These are phyloP conservation scores for Phaseolus coccineus DNA, from an alignment of 331 rosid species.

Conservation along the genomic window DNA sequence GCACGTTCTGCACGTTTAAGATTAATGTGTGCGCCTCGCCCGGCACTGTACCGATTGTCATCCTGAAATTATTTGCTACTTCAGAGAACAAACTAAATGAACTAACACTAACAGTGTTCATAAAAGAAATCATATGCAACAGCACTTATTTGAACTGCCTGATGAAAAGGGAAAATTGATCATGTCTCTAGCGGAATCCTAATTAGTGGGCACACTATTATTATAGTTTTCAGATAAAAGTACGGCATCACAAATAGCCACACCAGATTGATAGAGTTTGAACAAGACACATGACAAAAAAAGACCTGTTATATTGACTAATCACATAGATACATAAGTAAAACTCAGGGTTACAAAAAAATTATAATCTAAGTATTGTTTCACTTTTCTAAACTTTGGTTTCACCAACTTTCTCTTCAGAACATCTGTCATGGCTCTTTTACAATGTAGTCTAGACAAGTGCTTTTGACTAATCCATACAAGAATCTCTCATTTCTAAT, in stretches of 20 bases:
- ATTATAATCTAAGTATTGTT: not conserved
- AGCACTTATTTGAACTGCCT: slow-evolving; percentile 3
- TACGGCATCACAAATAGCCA: not conserved
- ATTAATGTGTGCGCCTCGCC: slow-evolving; percentile 92
- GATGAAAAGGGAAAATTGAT: not conserved
- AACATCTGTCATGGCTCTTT: not conserved
- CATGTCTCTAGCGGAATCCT: not conserved
- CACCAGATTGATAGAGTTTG: slow-evolving; percentile 14
- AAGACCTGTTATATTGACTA: not conserved
- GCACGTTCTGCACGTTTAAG: slow-evolving; percentile 98
- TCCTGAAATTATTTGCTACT: slow-evolving; percentile 65
- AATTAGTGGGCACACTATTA: not conserved
- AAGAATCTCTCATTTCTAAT: not conserved
- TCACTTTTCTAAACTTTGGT: not conserved
- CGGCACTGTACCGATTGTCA: slow-evolving; percentile 83
- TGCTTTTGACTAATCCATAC: slow-evolving; percentile 1
- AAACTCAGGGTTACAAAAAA: not conserved
- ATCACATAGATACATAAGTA: not conserved
- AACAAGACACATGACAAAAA: not conserved
- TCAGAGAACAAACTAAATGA: slow-evolving; percentile 43
- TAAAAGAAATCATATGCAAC: slow-evolving; percentile 8
- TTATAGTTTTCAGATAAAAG: not conserved
- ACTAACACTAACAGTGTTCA: slow-evolving; percentile 19
- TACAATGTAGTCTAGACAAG: not conserved
- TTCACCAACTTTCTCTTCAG: not conserved